Evolutionary conservation across 805 yeast genomes (phyloP).

Genomic region (Kuraishia capsulata): DNA sequence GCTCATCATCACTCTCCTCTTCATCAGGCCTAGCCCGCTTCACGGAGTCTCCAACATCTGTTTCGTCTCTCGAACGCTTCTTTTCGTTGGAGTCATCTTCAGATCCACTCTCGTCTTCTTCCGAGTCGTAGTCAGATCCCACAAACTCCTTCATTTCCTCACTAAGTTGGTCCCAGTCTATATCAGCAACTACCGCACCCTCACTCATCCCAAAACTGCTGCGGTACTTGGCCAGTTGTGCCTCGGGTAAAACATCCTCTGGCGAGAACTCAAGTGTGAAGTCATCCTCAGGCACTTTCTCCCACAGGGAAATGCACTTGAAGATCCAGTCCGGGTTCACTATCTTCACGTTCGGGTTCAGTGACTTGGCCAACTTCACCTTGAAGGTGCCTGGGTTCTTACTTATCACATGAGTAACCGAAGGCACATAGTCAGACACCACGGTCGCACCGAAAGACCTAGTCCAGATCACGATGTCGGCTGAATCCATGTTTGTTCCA

Average conservation of each 20-base stretch:
- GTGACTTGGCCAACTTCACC: conserved; percentile 67
- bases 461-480: conserved; percentile 90
- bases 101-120: conserved; percentile 9
- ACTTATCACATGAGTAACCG: conserved; percentile 86
- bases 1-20: conserved; percentile 20
- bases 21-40: not conserved
- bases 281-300: conserved; percentile 50
- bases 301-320: conserved; percentile 77
- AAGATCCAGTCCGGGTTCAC: conserved; percentile 92
- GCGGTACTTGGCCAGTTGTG: conserved; percentile 36
- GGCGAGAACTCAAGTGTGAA: conserved; percentile 46
- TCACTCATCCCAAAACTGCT: conserved; percentile 26
- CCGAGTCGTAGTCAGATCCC: conserved; percentile 25
- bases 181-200: conserved; percentile 32
- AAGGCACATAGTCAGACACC: conserved; percentile 55
- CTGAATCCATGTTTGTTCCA: conserved; percentile 61
- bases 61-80: not conserved
- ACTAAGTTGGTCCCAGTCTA: conserved; percentile 46
- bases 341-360: conserved; percentile 54
- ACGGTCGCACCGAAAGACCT: conserved; percentile 86
- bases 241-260: conserved; percentile 32
- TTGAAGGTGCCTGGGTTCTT: conserved; percentile 74
- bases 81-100: not conserved
- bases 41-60: not conserved
- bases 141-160: conserved; percentile 47